Conservation (phyloP, 1,284 basidiomycete species). For the Volvariella surrecta region DNA sequence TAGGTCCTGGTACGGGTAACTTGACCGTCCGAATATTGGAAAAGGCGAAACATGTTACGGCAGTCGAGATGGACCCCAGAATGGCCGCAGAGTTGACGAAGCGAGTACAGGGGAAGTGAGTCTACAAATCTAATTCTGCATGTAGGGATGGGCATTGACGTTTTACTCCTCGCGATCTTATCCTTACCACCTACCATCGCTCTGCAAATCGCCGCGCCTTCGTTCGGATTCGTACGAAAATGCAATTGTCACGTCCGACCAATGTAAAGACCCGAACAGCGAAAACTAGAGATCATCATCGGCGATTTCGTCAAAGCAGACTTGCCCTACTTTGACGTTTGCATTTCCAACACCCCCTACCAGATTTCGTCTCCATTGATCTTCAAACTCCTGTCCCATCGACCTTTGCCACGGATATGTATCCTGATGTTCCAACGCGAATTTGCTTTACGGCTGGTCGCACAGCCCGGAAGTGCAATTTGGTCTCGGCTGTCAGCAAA, state of each 20-base stretch:
- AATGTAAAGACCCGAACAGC: slow-evolving; percentile 75
- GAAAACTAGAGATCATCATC: slow-evolving; percentile 90
- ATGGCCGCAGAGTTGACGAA: slow-evolving; percentile 98
- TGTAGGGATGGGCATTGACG: too few relatives aligned
- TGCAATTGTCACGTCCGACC: neutral
- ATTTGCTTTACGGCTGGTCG: slow-evolving; percentile 90
- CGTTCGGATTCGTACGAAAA: neutral
- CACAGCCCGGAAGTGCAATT: slow-evolving; percentile 75
- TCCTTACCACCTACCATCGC: too few relatives aligned
- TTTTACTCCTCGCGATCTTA: too few relatives aligned
- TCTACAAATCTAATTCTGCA: slow-evolving; percentile 18
- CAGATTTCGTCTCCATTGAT: slow-evolving; percentile 98
- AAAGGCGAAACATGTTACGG: slow-evolving; percentile 87
- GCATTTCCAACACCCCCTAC: slow-evolving; percentile 98
- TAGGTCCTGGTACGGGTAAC: slow-evolving; percentile 98
- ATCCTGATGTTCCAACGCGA: slow-evolving; percentile 99
- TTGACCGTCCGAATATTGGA: slow-evolving; percentile 92
- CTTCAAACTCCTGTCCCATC: slow-evolving; percentile 94
- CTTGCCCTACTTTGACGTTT: slow-evolving; percentile 96
- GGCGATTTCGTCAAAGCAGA: slow-evolving; percentile 98
- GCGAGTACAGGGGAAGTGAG: slow-evolving; percentile 96
- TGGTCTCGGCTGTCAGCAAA: slow-evolving; percentile 97
- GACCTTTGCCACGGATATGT: slow-evolving; percentile 88
- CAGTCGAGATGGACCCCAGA: slow-evolving; percentile 97
- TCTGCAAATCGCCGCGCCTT: neutral